These are phyloP conservation scores for Fusarium proliferatum DNA, from an alignment of 2,329 filamentous ascomycete genomes.

Conservation along the genomic window DNA sequence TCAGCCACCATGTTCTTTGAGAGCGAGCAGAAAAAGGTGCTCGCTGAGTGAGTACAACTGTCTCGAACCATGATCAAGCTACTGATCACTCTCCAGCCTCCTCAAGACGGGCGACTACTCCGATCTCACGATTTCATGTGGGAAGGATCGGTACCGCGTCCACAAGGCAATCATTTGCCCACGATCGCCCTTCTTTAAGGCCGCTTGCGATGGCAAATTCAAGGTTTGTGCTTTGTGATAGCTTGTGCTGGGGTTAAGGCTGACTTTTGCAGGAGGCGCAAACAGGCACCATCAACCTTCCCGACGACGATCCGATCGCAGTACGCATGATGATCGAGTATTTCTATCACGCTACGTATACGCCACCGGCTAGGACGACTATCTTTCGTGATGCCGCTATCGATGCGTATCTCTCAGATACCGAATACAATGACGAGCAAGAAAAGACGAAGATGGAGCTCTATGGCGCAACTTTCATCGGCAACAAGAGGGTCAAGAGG, in stretches of 20 bases:
- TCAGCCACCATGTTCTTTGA: rapidly evolving
- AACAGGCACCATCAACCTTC: not conserved
- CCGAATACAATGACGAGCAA: not conserved
- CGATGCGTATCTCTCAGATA: rapidly evolving
- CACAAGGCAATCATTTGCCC: conserved; percentile 24
- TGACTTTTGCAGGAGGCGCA: not conserved
- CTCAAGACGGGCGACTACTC: not conserved
- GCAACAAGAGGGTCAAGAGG: not conserved
- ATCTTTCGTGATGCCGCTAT: too few relatives aligned
- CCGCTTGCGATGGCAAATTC: not conserved
- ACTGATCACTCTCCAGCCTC: not conserved
- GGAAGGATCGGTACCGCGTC: not conserved
- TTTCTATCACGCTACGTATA: conserved; percentile 10
- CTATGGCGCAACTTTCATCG: rapidly evolving
- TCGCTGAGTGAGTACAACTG: not conserved
- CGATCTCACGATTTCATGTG: conserved; percentile 8
- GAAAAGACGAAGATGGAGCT: not conserved
- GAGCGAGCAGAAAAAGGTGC: not conserved
- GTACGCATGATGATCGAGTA: conserved; percentile 17
- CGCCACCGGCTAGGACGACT: rapidly evolving
- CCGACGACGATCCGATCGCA: not conserved
- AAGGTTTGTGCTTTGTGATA: not conserved
- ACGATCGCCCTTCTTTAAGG: conserved; percentile 8
- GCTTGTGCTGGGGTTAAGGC: rapidly evolving
- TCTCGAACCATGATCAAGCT: rapidly evolving